Evolutionary conservation across 257 asterid genomes (phyloP), one percentile per base, ranked within the genome.

Genomic region (Echium plantagineum): DNA sequence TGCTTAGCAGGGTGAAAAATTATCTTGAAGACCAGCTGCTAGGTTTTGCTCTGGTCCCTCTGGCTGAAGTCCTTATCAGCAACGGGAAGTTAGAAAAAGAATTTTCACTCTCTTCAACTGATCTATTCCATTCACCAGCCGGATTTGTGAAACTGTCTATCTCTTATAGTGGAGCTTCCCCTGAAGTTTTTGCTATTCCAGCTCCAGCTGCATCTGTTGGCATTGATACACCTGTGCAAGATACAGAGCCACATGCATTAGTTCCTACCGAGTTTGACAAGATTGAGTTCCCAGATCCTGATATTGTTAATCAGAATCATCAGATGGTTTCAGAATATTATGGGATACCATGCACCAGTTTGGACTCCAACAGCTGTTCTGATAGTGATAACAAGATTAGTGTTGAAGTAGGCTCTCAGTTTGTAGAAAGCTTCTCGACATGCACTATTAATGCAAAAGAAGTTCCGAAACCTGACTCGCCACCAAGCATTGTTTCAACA

Each of bases 51-150:
- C 70, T 91, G 76, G 94, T 91, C 57, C 97, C 98, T 15, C 38
- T 93, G 1, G 84, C 98, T 57, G 96, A 93, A 65, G 71, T 93
- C 66, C 66, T 89, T 53, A 60, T 80, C 62, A 72, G 74, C 38
- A 66, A 72, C 20, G 94, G 96, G 24, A 93, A 93, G 80, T 51
- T 93, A 66, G 94, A 84, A 52, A 86, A 80, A 71, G 98, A 93
- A 77, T 88, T 86, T 51, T 79, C 98, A 38, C 95, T 93, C 26
- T 88, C 97, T 22, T 85, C 98, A 0, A 86, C 95, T 4, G 98
- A 93, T 81, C 87, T 93, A 7, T 93, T 93, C 87, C 96, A 93
- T 83, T 89, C 98, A 6, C 98, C 98, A 3, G 97, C 98, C 1
- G 98, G 98, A 21, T 93, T 78, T 66, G 98, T 89, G 18, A 87